These are phyloP conservation scores for Kwoniella botswanensis DNA, from an alignment of 768 basidiomycete genomes.

Conservation along the genomic window DNA sequence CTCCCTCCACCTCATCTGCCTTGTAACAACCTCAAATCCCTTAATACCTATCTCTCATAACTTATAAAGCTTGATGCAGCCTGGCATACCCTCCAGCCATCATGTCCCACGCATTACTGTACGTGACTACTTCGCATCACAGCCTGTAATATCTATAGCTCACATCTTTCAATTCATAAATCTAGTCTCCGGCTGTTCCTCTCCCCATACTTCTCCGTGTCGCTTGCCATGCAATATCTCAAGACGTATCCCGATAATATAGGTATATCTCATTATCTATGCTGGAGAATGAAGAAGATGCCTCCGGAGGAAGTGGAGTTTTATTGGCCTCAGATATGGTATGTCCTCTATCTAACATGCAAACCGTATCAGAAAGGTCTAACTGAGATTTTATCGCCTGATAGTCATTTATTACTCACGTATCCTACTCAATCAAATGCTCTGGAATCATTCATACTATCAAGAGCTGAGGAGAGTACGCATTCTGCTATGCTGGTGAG, in stretches of 20 bases:
- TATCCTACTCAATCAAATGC: conserved; percentile 89
- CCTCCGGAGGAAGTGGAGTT: conserved; percentile 61
- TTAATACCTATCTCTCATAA: not conserved
- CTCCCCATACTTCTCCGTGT: conserved; percentile 90
- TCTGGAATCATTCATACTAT: conserved; percentile 89
- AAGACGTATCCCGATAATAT: conserved; percentile 61
- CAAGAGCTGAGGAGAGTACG: conserved; percentile 84
- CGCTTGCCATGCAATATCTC: conserved; percentile 85
- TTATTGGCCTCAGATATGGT: conserved; percentile 63
- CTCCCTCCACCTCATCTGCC: not conserved
- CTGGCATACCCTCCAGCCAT: conserved; percentile 13
- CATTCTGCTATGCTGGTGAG: conserved; percentile 94
- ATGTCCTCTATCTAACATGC: conserved; percentile 14
- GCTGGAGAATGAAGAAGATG: conserved; percentile 60
- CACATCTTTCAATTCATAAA: not conserved
- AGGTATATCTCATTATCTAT: conserved; percentile 62
- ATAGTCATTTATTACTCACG: conserved; percentile 90
- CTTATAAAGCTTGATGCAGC: conserved; percentile 20
- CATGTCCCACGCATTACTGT: conserved; percentile 59
- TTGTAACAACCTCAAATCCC: not conserved
- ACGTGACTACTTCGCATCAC: not conserved
- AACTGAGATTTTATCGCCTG: not conserved
- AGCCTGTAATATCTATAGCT: not conserved
- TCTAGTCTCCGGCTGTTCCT: conserved; percentile 84
- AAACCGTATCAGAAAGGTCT: not conserved